Evolutionary conservation across 176 grass and related monocot genomes (phyloP).

Genomic region (Triticum turgidum): DNA sequence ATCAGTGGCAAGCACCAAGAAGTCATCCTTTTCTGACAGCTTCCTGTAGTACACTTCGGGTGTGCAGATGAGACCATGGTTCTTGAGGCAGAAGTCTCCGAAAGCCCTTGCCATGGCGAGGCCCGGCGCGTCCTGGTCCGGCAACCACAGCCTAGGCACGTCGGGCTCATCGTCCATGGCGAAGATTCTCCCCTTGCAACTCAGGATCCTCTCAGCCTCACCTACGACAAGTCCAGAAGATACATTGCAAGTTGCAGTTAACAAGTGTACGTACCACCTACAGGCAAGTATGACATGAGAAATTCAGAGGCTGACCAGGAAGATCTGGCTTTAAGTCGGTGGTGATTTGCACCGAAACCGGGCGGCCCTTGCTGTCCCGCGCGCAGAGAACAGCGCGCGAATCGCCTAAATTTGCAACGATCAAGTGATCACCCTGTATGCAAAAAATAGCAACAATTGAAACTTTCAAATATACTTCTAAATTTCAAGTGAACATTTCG

Average conservation of each 20-base stretch:
- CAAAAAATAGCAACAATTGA: not conserved
- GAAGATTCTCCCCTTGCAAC: constrained; percentile 73
- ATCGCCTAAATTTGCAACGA: constrained; percentile 83
- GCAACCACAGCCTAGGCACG: constrained; percentile 79
- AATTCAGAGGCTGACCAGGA: constrained; percentile 49
- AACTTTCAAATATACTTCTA: too few relatives aligned
- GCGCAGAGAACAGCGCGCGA: constrained; percentile 70
- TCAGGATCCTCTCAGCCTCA: constrained; percentile 69
- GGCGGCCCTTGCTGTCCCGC: constrained; percentile 43
- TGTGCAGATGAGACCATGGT: constrained; percentile 75
- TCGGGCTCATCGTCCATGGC: constrained; percentile 74
- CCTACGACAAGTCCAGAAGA: constrained; percentile 16
- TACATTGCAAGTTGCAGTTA: not conserved
- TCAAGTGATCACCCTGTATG: constrained; percentile 64
- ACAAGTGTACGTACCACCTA: not conserved
- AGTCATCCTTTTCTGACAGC: constrained; percentile 74
- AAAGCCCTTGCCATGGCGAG: constrained; percentile 94
- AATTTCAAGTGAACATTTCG: too few relatives aligned
- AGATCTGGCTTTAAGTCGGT: constrained; percentile 82
- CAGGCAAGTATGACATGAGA: not conserved
- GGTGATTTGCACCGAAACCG: constrained; percentile 62
- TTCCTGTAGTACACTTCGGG: constrained; percentile 68
- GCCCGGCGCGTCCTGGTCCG: constrained; percentile 73
- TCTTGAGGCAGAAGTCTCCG: constrained; percentile 86
- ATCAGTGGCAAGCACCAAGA: constrained; percentile 87